These are phyloP conservation scores for Scutellaria minor DNA, from an alignment of 257 asterid species.

Conservation along the genomic window DNA sequence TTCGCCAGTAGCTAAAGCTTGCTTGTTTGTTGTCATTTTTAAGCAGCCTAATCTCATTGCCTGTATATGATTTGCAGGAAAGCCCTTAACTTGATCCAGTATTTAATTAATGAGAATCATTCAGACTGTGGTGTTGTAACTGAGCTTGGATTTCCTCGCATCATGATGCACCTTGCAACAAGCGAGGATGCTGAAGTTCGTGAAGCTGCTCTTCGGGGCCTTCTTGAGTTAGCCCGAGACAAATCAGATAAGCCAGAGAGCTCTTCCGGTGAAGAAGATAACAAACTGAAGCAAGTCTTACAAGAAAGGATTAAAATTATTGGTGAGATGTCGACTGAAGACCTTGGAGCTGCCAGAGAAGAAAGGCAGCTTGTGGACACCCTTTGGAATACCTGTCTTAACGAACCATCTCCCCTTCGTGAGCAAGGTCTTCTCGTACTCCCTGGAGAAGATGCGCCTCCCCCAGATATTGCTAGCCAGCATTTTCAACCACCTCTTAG, in stretches of 20 bases:
- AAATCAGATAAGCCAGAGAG: slow-evolving; percentile 36
- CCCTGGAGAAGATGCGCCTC: slow-evolving; percentile 83
- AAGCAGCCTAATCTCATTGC: neutral
- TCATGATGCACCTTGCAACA: slow-evolving; percentile 73
- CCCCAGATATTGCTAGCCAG: slow-evolving; percentile 87
- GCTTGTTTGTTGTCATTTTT: too few relatives aligned
- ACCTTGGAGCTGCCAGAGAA: slow-evolving; percentile 78
- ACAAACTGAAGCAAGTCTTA: slow-evolving; percentile 67
- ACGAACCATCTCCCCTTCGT: slow-evolving; percentile 77
- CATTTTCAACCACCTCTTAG: slow-evolving; percentile 80
- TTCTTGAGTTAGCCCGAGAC: slow-evolving; percentile 65
- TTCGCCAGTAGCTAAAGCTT: neutral
- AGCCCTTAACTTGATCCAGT: slow-evolving; percentile 79
- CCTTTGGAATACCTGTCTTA: slow-evolving; percentile 66
- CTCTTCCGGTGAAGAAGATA: slow-evolving; percentile 50
- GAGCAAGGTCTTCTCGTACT: slow-evolving; percentile 72
- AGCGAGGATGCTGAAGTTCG: slow-evolving; percentile 76
- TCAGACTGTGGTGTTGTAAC: slow-evolving; percentile 59
- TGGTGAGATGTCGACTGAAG: slow-evolving; percentile 67
- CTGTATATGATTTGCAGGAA: slow-evolving; percentile 57
- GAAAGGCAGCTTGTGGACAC: slow-evolving; percentile 83
- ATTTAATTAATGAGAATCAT: slow-evolving; percentile 58
- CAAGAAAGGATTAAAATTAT: slow-evolving; percentile 66
- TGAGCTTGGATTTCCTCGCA: slow-evolving; percentile 74
- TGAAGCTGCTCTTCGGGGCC: slow-evolving; percentile 83